A percentile compares a stretch with the other conserved stretches of the same genome.
phyloP scores from a whole-genome alignment of 2,329 filamentous ascomycete species.

The Leptoxyphium fumago region DNA sequence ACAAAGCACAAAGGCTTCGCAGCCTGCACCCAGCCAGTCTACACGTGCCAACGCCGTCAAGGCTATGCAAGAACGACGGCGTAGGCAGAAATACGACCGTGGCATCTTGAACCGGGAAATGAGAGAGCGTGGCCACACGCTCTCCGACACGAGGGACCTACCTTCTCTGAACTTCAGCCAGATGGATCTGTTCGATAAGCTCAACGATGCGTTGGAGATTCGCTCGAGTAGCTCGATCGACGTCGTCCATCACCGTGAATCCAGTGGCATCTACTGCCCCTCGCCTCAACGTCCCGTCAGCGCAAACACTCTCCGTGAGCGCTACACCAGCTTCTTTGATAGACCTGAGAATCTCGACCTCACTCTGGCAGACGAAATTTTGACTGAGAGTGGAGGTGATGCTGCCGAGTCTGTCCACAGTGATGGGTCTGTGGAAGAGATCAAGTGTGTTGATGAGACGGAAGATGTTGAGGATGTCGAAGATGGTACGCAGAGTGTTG shows the following conservation, averaged over 20 bases:
- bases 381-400: background rate
- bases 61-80: constrained; percentile 20
- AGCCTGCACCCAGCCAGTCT: constrained; percentile 16
- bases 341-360: constrained; percentile 24
- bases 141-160: constrained; percentile 25
- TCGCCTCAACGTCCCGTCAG: constrained; percentile 23
- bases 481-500: constrained; percentile 8
- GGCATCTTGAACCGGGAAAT: background rate
- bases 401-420: background rate
- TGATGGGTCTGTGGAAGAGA: background rate
- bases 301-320: constrained; percentile 26
- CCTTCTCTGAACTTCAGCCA: constrained; percentile 35
- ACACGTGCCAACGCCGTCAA: constrained; percentile 21
- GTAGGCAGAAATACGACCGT: constrained; percentile 14
- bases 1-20: constrained; percentile 5
- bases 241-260: constrained; percentile 15
- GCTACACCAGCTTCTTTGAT: constrained; percentile 31
- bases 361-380: constrained; percentile 1
- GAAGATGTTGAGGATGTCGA: constrained; percentile 8
- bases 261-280: constrained; percentile 18
- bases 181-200: constrained; percentile 30
- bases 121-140: constrained; percentile 10
- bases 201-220: constrained; percentile 29
- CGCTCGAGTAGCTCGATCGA: constrained; percentile 26
- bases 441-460: constrained; percentile 8